phyloP scores from a whole-genome alignment of 169 alveolate species.

The Amoebophrya sp. region DNA sequence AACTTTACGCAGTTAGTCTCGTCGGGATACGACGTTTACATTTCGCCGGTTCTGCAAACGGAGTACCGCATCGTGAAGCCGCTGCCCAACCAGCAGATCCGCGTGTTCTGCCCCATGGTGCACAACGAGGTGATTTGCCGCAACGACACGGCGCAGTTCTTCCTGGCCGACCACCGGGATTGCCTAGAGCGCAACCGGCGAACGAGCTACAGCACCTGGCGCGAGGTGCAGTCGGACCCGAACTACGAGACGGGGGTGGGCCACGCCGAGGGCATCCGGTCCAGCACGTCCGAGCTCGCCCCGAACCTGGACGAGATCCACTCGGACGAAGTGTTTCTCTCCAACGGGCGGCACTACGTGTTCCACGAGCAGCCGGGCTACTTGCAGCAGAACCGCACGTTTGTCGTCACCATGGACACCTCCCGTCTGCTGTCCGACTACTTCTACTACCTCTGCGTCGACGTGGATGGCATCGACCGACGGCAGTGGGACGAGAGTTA shows the following conservation, averaged over 20 bases:
- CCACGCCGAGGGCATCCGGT: background rate
- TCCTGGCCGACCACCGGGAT: background rate
- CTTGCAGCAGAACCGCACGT: background rate
- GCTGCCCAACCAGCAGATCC: background rate
- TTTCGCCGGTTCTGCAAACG: background rate
- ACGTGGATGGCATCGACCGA: background rate
- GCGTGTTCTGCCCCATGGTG: background rate
- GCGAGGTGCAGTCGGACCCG: background rate
- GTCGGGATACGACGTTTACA: background rate
- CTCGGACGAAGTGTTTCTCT: background rate
- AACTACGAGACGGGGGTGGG: background rate
- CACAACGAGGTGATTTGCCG: background rate
- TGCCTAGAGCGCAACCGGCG: constrained; percentile 5
- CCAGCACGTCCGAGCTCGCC: background rate
- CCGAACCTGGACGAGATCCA: constrained; percentile 13
- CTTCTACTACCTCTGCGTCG: background rate
- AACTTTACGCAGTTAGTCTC: background rate
- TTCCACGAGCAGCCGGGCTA: constrained; percentile 7
- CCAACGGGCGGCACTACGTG: constrained; percentile 20
- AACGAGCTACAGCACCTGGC: background rate
- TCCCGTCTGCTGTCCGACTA: background rate
- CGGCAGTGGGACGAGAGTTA: background rate
- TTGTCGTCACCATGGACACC: background rate
- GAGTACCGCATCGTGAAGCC: background rate
- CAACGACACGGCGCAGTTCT: background rate